Base-by-base conservation (phyloP, 805 yeast genomes). In the Teunomyces tritomae region DNA sequence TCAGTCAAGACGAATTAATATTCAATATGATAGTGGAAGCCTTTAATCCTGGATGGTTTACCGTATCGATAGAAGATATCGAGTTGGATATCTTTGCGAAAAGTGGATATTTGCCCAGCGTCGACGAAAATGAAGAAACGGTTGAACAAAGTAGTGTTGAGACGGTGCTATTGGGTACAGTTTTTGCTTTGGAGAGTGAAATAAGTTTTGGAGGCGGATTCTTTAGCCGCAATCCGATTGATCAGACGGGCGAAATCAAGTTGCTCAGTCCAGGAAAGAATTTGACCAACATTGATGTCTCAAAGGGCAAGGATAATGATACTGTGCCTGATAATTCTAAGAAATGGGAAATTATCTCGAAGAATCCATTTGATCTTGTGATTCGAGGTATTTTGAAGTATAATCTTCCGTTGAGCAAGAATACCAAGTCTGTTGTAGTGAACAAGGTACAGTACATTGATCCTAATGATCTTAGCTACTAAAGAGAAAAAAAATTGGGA, bases 31-130 rank as follows among this genome's bases (percentile, higher is more conserved):
- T 80, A 2, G 80, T 89, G 17, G 85, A 82, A 49, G 96, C 95
- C 0, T 80, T 84, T 57, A 92, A 92, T 62, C 97, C 97, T 0
- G 96, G 97, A 0, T 78, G 91, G 66, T 73, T 90, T 54, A 75
- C 86, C 2, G 80, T 90, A 4, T 68, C 72, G 2, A 73, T 91
- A 2, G 71, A 73, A 36, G 80, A 82, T 10, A 84, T 85, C 8
- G 92, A 88, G 54, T 65, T 92, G 36, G 97, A 92, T 62, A 73
- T 92, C 2, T 92, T 92, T 71, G 97, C 92, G 1, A 84, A 83
- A 56, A 80, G 87, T 41, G 75, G 82, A 5, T 78, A 76, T 55
- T 59, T 79, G 28, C 61, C 61, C 2, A 61, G 57, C 30, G 47
- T 49, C 28, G 41, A 6, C 8, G 49, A 43, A 9, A 30, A 39